Evolutionary conservation across 2,329 filamentous ascomycete species (phyloP).

Genomic region (Chrysoporthe cubensis): DNA sequence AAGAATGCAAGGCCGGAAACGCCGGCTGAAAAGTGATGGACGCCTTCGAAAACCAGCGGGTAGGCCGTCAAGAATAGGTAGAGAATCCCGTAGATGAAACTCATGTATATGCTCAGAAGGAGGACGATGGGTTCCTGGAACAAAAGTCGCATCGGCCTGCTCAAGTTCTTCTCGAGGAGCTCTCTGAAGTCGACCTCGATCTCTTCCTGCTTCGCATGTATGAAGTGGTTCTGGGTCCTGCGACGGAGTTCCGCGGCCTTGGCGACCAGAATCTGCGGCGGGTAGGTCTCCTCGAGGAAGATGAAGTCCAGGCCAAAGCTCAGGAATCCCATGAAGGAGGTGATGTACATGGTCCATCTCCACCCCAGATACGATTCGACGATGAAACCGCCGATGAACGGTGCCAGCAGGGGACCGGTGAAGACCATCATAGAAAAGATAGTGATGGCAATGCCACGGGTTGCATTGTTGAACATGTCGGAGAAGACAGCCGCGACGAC

Average conservation of each 20-base stretch:
- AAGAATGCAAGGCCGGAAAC: constrained; percentile 80
- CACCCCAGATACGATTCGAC: constrained; percentile 66
- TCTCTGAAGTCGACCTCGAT: constrained; percentile 69
- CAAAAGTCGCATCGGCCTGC: constrained; percentile 67
- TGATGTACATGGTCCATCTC: constrained; percentile 74
- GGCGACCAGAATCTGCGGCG: constrained; percentile 64
- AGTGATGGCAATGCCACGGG: constrained; percentile 61
- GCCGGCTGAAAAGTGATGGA: constrained; percentile 73
- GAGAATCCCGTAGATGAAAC: constrained; percentile 76
- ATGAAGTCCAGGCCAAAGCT: constrained; percentile 63
- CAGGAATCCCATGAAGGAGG: constrained; percentile 64
- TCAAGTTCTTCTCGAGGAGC: constrained; percentile 68
- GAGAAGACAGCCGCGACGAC: constrained; percentile 73
- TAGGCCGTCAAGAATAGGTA: constrained; percentile 89
- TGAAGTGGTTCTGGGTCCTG: constrained; percentile 70
- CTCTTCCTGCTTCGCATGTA: constrained; percentile 73
- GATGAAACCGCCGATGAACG: constrained; percentile 72
- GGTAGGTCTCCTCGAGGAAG: constrained; percentile 72
- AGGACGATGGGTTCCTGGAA: constrained; percentile 72
- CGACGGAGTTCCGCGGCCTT: constrained; percentile 66
- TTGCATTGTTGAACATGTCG: constrained; percentile 71
- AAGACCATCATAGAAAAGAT: constrained; percentile 67
- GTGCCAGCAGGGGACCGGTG: constrained; percentile 67
- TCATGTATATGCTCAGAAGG: constrained; percentile 71
- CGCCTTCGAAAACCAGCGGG: constrained; percentile 74